phyloP scores from a whole-genome alignment of 768 basidiomycete genomes.

The Lactarius pseudohatsudake region DNA sequence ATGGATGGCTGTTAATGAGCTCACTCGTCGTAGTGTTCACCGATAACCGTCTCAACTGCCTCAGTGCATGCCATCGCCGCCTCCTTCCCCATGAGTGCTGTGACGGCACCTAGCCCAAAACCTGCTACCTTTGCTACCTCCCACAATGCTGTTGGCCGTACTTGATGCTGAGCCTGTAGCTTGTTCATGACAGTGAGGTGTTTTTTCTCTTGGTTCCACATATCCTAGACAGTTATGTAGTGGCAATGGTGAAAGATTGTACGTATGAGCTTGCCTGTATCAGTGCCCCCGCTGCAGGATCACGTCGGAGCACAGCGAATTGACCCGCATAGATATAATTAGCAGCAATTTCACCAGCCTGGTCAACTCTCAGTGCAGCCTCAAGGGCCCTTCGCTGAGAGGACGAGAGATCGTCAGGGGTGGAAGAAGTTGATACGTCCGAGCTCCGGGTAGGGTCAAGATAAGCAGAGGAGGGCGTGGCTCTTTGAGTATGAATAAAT shows the following conservation, averaged over 20 bases:
- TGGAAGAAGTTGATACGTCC: constrained; percentile 48
- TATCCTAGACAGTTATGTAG: constrained; percentile 55
- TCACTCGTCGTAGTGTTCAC: constrained; percentile 97
- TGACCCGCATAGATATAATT: constrained; percentile 96
- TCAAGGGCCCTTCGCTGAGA: constrained; percentile 55
- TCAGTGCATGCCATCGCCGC: constrained; percentile 99
- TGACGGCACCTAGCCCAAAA: constrained; percentile 80
- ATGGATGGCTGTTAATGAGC: constrained; percentile 35
- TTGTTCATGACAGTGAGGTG: constrained; percentile 86
- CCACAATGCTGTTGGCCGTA: constrained; percentile 80
- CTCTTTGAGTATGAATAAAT: constrained; percentile 19
- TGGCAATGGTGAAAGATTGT: constrained; percentile 17
- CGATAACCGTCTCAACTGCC: constrained; percentile 96
- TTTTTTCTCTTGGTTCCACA: constrained; percentile 97
- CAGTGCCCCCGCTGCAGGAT: constrained; percentile 55
- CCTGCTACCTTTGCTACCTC: constrained; percentile 86
- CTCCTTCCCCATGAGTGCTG: constrained; percentile 86
- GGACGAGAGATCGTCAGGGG: constrained; percentile 52
- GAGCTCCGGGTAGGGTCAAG: constrained; percentile 38
- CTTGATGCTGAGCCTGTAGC: constrained; percentile 76
- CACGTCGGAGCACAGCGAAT: constrained; percentile 63
- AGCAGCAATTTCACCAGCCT: constrained; percentile 93
- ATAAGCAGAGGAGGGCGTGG: constrained; percentile 49
- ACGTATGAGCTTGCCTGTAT: constrained; percentile 62
- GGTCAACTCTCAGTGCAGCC: constrained; percentile 83